A percentile compares a stretch with the other conserved stretches of the same genome.
phyloP scores from a whole-genome alignment of 352 stramenopile species.

The Phytophthora foliorum region DNA sequence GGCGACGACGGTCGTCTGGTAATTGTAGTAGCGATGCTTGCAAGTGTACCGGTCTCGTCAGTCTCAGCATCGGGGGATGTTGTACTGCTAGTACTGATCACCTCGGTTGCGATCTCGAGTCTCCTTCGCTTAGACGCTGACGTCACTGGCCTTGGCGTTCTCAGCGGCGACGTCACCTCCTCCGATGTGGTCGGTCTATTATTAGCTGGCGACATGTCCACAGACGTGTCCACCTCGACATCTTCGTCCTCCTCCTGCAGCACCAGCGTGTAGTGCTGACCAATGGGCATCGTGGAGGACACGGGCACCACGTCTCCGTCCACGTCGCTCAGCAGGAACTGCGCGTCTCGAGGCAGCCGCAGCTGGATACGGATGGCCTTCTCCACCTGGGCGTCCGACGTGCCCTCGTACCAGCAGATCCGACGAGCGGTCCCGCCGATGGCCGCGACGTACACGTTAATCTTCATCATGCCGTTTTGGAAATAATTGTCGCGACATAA shows the following conservation, averaged over 20 bases:
- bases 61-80: not conserved
- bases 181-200: constrained; percentile 12
- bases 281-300: constrained; percentile 42
- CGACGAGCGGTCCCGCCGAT: constrained; percentile 26
- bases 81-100: not conserved
- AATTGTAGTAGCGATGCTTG: not conserved
- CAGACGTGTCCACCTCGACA: not conserved
- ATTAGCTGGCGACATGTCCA: not conserved
- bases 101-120: constrained; percentile 14
- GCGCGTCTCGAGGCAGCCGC: constrained; percentile 19
- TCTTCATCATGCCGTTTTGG: constrained; percentile 26
- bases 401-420: constrained; percentile 67
- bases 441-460: constrained; percentile 34
- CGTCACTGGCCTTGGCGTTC: not conserved
- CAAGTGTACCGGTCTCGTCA: not conserved
- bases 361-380: constrained; percentile 54
- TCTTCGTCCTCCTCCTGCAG: constrained; percentile 22
- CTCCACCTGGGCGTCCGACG: constrained; percentile 58
- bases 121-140: constrained; percentile 26
- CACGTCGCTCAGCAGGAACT: constrained; percentile 55
- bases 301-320: constrained; percentile 61
- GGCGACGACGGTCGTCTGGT: not conserved
- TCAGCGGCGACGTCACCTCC: constrained; percentile 21
- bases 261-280: constrained; percentile 45
- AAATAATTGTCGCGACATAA: not conserved